A percentile compares a stretch with the other conserved stretches of the same genome.
Evolutionary conservation across 768 basidiomycete genomes (phyloP).

Genomic region (Lyophyllum atratum): DNA sequence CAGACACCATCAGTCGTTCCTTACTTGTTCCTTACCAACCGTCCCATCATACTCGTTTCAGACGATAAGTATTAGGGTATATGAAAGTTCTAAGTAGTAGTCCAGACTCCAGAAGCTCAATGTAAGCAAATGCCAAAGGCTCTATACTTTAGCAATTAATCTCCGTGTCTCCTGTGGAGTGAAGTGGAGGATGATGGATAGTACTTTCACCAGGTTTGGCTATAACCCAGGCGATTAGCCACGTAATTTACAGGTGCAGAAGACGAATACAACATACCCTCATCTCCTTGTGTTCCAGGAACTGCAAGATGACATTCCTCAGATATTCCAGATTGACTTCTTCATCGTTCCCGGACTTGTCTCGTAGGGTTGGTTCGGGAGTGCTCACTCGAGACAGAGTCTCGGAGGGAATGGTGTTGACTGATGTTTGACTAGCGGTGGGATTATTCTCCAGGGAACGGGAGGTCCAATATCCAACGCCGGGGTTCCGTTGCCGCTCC

Average conservation of each 20-base stretch:
- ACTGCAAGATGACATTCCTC: conserved; percentile 94
- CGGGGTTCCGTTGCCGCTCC: conserved; percentile 90
- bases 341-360: conserved; percentile 64
- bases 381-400: conserved; percentile 30
- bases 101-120: not conserved
- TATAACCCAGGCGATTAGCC: not conserved
- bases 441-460: conserved; percentile 42
- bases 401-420: conserved; percentile 31
- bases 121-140: not conserved
- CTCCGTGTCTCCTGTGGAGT: conserved; percentile 94
- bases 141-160: conserved; percentile 81
- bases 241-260: not conserved
- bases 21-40: no score
- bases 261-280: conserved; percentile 58
- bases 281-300: conserved; percentile 98
- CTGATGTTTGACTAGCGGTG: conserved; percentile 40
- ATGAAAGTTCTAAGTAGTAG: not conserved
- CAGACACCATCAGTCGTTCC: no score
- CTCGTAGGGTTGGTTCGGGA: conserved; percentile 32
- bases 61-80: not conserved
- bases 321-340: conserved; percentile 96
- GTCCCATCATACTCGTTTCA: no score
- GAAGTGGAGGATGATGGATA: conserved; percentile 91
- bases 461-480: conserved; percentile 89
- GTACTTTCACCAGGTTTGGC: conserved; percentile 70